Percentiles rank a stretch among this genome's conserved stretches.
phyloP scores from a whole-genome alignment of 129 eudicot genomes.

The Pittosporum tobira region DNA sequence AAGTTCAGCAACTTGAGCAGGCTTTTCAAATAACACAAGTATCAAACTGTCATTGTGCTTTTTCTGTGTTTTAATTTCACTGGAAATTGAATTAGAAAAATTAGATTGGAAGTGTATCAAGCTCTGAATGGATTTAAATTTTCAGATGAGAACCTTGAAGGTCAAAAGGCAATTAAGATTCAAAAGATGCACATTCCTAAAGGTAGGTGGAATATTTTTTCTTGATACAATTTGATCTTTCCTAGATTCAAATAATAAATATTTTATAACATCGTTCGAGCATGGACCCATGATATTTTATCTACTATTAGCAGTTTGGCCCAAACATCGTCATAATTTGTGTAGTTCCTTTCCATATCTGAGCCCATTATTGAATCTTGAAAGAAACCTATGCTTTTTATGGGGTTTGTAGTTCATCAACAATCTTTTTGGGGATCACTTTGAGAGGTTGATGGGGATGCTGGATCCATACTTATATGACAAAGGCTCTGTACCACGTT shows the following conservation, averaged over 20 bases:
- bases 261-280: neutral
- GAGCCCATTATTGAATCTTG: neutral
- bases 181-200: slow-evolving; percentile 42
- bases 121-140: slow-evolving; percentile 8
- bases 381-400: neutral
- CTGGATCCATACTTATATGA: slow-evolving; percentile 23
- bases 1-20: slow-evolving; percentile 84
- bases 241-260: too few species aligned
- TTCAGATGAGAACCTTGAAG: slow-evolving; percentile 33
- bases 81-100: neutral
- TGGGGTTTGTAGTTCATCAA: slow-evolving; percentile 33
- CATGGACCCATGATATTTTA: neutral
- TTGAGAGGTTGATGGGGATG: slow-evolving; percentile 16
- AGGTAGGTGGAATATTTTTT: slow-evolving; percentile 31
- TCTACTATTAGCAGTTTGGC: too few species aligned
- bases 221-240: neutral
- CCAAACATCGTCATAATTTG: neutral
- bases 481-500: slow-evolving; percentile 7
- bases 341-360: neutral
- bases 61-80: neutral
- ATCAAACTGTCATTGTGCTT: slow-evolving; percentile 10
- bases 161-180: slow-evolving; percentile 28
- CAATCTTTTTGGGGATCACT: slow-evolving; percentile 18
- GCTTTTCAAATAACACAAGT: slow-evolving; percentile 74
- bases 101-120: slow-evolving; percentile 3